Percentiles rank a stretch among this genome's conserved stretches.
These are phyloP conservation scores for Apophysomyces elegans DNA, from an alignment of 371 early-diverging fungal species.

Conservation along the genomic window DNA sequence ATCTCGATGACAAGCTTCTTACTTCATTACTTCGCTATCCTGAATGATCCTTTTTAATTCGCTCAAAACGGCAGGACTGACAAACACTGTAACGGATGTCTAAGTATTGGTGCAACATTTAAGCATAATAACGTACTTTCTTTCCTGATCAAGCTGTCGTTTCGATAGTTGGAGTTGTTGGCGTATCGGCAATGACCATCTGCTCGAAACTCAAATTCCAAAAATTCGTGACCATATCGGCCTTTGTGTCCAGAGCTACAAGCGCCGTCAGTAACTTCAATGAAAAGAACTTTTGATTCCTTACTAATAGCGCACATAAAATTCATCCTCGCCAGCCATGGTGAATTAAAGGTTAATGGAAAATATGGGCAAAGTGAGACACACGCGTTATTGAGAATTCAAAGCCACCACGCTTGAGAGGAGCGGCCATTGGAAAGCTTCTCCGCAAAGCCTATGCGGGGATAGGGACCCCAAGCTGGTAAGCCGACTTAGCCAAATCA, in stretches of 20 bases:
- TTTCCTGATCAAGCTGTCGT: constrained; percentile 95
- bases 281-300: constrained; percentile 19
- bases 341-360: neutral
- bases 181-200: constrained; percentile 94
- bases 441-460: no score
- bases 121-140: constrained; percentile 61
- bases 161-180: constrained; percentile 97
- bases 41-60: constrained; percentile 89
- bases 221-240: constrained; percentile 97
- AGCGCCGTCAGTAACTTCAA: neutral
- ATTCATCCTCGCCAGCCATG: constrained; percentile 64
- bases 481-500: neutral
- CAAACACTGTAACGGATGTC: constrained; percentile 59
- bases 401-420: neutral
- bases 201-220: constrained; percentile 94
- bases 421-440: no score
- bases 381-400: neutral
- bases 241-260: constrained; percentile 90
- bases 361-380: neutral
- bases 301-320: constrained; percentile 89
- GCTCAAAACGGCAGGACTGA: constrained; percentile 78
- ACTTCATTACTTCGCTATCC: constrained; percentile 92
- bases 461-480: no score
- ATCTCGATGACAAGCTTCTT: constrained; percentile 17
- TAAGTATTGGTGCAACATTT: neutral